Conservation (phyloP, 2,329 filamentous ascomycete genomes). For the Albophoma yamanashiensis region DNA sequence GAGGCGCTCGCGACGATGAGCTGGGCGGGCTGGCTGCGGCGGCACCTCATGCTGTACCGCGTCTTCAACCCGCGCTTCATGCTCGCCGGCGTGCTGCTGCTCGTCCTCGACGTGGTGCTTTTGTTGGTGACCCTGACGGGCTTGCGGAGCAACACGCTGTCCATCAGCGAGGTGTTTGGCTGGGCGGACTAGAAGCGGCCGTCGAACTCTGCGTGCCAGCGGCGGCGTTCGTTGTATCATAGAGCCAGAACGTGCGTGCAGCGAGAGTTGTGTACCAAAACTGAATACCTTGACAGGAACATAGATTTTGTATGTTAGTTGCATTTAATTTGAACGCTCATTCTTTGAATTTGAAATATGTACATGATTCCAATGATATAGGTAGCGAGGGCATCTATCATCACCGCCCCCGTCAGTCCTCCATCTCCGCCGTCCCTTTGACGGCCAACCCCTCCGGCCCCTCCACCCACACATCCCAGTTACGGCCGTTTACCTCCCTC, state of each 20-base stretch:
- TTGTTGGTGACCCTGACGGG: conserved; percentile 64
- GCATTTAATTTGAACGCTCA: not conserved
- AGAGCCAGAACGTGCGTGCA: not conserved
- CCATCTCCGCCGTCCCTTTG: conserved; percentile 36
- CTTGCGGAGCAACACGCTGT: conserved; percentile 63
- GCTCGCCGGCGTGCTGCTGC: conserved; percentile 59
- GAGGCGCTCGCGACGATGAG: conserved; percentile 78
- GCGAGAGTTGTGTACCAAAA: not conserved
- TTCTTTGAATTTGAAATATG: too few relatives aligned
- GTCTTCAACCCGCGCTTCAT: conserved; percentile 91
- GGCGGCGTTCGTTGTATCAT: not conserved
- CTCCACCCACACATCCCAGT: conserved; percentile 57
- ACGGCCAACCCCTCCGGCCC: conserved; percentile 50
- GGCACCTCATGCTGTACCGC: conserved; percentile 93
- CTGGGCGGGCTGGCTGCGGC: conserved; percentile 78
- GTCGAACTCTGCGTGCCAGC: not conserved
- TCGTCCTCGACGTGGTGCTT: conserved; percentile 67
- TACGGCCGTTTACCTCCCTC: conserved; percentile 23
- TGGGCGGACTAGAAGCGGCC: conserved; percentile 38
- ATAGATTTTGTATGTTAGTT: not conserved
- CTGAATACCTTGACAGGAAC: not conserved
- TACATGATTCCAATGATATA: too few relatives aligned
- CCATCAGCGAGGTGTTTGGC: conserved; percentile 82
- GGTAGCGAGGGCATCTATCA: too few relatives aligned
- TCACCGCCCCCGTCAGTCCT: not conserved